A percentile compares a stretch with the other conserved stretches of the same genome.
Evolutionary conservation across 495 filamentous ascomycete species (phyloP).

Genomic region (Friedmanniomyces simplex): DNA sequence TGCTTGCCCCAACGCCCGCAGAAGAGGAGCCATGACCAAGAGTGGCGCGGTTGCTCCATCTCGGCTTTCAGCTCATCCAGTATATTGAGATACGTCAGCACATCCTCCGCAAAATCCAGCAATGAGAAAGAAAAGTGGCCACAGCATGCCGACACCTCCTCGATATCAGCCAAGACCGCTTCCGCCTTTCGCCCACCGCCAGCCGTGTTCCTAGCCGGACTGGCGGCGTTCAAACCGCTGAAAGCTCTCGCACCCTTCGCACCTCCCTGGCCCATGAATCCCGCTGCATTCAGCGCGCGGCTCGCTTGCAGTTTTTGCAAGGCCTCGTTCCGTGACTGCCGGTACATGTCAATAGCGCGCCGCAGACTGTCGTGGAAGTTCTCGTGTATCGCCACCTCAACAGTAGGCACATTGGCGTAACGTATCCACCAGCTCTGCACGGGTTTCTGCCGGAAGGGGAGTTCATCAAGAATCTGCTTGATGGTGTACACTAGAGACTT

Average conservation of each 20-base stretch:
- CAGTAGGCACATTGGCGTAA: not conserved
- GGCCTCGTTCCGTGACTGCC: conserved; percentile 58
- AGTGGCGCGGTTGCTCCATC: conserved; percentile 44
- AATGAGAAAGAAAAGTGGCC: conserved; percentile 89
- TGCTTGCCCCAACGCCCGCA: conserved; percentile 42
- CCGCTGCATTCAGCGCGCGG: conserved; percentile 7
- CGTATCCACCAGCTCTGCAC: not conserved
- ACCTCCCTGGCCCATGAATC: not conserved
- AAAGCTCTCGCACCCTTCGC: not conserved
- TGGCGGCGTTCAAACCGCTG: not conserved
- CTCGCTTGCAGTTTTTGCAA: conserved; percentile 58
- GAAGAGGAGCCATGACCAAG: conserved; percentile 82
- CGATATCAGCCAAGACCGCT: conserved; percentile 80
- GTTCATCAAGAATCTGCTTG: conserved; percentile 74
- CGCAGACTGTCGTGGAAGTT: conserved; percentile 67
- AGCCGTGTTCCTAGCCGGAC: not conserved
- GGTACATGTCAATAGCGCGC: conserved; percentile 71
- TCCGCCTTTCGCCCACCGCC: conserved; percentile 35
- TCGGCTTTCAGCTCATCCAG: conserved; percentile 71
- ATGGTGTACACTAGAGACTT: conserved; percentile 87
- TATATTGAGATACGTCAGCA: conserved; percentile 69
- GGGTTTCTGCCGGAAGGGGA: conserved; percentile 56
- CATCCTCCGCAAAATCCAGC: conserved; percentile 79
- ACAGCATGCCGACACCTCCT: conserved; percentile 91
- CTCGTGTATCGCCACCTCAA: conserved; percentile 58